Conservation (phyloP, 768 basidiomycete species). For the Kwoniella europaea region DNA sequence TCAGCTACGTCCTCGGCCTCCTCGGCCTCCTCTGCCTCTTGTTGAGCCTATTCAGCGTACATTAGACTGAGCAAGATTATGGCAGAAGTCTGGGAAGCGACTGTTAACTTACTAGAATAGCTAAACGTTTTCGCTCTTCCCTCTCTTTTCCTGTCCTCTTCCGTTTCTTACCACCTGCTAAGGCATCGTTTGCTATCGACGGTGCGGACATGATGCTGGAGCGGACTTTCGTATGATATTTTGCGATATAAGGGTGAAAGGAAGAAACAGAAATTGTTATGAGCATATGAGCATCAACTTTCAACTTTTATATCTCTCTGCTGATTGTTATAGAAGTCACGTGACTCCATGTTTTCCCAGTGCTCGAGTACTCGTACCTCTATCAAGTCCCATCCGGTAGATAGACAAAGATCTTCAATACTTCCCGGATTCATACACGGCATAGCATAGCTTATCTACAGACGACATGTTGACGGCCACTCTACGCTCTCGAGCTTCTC, state of each 20-base stretch:
- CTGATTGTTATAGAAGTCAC: too few species aligned
- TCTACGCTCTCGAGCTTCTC: background rate
- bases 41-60: conserved; percentile 2
- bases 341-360: too few species aligned
- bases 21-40: conserved; percentile 12
- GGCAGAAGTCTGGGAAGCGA: background rate
- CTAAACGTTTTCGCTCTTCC: conserved; percentile 45
- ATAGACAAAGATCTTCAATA: too few species aligned
- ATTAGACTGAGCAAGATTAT: background rate
- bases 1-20: too few species aligned
- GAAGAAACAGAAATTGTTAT: too few species aligned
- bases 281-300: too few species aligned
- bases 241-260: too few species aligned
- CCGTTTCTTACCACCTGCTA: conserved; percentile 38
- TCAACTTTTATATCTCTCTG: too few species aligned
- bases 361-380: too few species aligned
- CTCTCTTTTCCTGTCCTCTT: conserved; percentile 56
- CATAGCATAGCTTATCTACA: background rate
- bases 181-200: background rate
- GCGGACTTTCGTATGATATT: too few species aligned
- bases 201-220: background rate
- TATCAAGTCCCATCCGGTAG: too few species aligned
- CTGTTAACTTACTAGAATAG: conserved; percentile 34
- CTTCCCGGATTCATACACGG: too few species aligned
- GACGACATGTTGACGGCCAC: background rate